These are phyloP conservation scores for Penicillium alfredii DNA, from an alignment of 495 filamentous ascomycete genomes.

Conservation along the genomic window DNA sequence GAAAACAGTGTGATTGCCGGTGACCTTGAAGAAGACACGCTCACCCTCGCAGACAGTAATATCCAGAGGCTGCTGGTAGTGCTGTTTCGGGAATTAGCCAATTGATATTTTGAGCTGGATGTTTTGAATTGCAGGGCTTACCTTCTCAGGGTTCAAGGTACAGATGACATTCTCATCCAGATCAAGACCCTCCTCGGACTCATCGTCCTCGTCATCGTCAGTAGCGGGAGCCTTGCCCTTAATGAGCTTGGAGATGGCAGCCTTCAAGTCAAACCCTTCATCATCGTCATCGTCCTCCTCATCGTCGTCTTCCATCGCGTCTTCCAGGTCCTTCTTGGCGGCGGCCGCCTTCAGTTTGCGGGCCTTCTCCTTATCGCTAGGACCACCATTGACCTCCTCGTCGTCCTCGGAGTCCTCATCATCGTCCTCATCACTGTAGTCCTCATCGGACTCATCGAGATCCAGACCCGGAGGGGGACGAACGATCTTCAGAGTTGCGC, in stretches of 20 bases:
- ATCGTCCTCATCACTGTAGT: constrained; percentile 54
- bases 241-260: constrained; percentile 55
- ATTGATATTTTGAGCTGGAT: constrained; percentile 4
- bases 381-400: constrained; percentile 76
- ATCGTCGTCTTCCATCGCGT: constrained; percentile 55
- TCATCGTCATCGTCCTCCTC: constrained; percentile 55
- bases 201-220: constrained; percentile 59
- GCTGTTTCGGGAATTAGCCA: constrained; percentile 42
- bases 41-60: constrained; percentile 83
- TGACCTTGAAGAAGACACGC: constrained; percentile 82
- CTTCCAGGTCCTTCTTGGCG: constrained; percentile 58
- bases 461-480: constrained; percentile 54
- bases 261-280: constrained; percentile 54
- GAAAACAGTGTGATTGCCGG: constrained; percentile 82
- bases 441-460: constrained; percentile 51
- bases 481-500: constrained; percentile 85
- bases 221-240: constrained; percentile 79
- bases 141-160: constrained; percentile 81
- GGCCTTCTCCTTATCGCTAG: constrained; percentile 81
- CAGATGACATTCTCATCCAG: constrained; percentile 88
- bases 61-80: constrained; percentile 92
- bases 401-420: constrained; percentile 60
- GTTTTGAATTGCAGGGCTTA: constrained; percentile 31
- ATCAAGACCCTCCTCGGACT: constrained; percentile 59
- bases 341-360: constrained; percentile 74